Base-by-base conservation (phyloP, 306 rosid species). In the Ormosia semicastrata region DNA sequence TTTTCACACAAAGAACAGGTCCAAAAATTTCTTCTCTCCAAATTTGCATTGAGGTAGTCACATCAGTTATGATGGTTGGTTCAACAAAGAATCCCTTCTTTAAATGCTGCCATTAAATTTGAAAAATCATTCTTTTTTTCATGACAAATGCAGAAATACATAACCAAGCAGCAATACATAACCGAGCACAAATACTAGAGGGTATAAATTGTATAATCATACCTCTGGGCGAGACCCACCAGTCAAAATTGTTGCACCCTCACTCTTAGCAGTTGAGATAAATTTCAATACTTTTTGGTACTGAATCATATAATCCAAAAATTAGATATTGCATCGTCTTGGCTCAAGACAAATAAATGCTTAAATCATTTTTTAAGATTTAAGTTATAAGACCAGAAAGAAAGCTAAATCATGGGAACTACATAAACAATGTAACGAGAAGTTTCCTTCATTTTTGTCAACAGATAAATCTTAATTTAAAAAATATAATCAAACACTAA, bases 1-100 rank as follows among this genome's bases (percentile, higher is more conserved):
- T 91, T 86, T 93, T 93, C 39, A 89, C 94, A 58, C 92, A 90
- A 2, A 93, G 86, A 54, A 91, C 93, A 67, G 97, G 97, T 71
- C 96, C 97, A 41, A 93, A 93, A 65, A 91, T 92, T 86, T 93
- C 97, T 74, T 91, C 94, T 80, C 84, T 90, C 97, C 96, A 93
- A 56, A 93, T 91, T 91, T 93, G 92, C 97, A 93, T 93, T 29
- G 93, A 84, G 68, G 88, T 88, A 49, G 89, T 89, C 65, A 93
- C 91, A 75, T 88, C 87, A 68, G 84, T 81, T 71, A 93, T 85
- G 54, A 93, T 74, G 47, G 96, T 86, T 64, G 97, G 97, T 85
- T 91, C 86, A 67, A 93, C 12, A 32, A 87, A 93, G 82, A 73
- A 93, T 13, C 97, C 97, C 71, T 85, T 93, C 78, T 87, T 88